Conservation (phyloP, 192 early-diverging fungal genomes). For the Umbelopsis ramanniana region DNA sequence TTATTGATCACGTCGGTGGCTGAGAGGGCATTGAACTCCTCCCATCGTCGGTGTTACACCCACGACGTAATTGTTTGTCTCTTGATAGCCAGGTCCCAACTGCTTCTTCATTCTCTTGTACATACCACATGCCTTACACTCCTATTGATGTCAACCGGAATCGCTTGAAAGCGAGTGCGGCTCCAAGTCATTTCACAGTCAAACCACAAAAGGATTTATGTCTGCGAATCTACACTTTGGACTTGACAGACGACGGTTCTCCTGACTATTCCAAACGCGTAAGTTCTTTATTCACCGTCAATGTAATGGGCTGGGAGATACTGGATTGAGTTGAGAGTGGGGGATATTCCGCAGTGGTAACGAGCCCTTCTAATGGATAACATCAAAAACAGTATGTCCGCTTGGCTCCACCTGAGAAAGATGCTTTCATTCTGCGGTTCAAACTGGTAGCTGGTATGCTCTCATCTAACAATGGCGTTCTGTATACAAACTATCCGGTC, state of each 20-base stretch:
- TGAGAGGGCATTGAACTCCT: conserved; percentile 5
- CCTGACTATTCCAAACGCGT: conserved; percentile 46
- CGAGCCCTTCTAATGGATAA: not conserved
- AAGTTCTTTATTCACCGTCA: not conserved
- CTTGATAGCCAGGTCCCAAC: not conserved
- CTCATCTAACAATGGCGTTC: conserved; percentile 69
- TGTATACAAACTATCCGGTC: conserved; percentile 89
- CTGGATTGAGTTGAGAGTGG: conserved; percentile 2
- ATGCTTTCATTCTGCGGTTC: conserved; percentile 75
- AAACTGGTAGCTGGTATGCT: conserved; percentile 77
- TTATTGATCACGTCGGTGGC: conserved; percentile 7
- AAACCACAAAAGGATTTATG: not conserved
- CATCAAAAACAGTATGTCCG: conserved; percentile 69
- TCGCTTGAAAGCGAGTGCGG: conserved; percentile 18
- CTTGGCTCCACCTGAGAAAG: conserved; percentile 68
- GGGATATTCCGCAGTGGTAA: not conserved
- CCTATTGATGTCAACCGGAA: conserved; percentile 4
- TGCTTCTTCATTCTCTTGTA: conserved; percentile 15
- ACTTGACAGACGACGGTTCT: conserved; percentile 63
- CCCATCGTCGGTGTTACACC: conserved; percentile 1
- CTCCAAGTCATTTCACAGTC: not conserved
- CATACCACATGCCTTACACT: conserved; percentile 16
- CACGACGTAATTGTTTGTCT: conserved; percentile 21
- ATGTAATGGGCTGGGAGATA: not conserved
- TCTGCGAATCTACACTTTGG: conserved; percentile 47